Evolutionary conservation across 129 eudicot genomes (phyloP).

Genomic region (Glebionis coronaria): DNA sequence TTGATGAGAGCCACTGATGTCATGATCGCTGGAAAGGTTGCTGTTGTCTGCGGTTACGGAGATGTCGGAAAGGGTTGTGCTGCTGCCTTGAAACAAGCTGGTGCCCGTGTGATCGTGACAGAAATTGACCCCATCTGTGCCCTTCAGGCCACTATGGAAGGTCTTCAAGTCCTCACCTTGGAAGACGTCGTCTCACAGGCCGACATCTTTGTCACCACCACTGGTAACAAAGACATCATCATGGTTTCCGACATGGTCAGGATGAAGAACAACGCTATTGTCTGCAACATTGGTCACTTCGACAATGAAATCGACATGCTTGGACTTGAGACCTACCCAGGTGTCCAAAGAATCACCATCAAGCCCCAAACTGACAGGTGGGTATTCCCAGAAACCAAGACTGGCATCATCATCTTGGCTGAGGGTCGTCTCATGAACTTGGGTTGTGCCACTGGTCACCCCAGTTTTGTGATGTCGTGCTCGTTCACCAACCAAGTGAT

Average conservation of each 20-base stretch:
- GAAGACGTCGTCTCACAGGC: slow-evolving; percentile 70
- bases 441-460: slow-evolving; percentile 97
- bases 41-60: slow-evolving; percentile 80
- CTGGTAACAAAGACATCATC: slow-evolving; percentile 98
- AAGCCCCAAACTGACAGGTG: slow-evolving; percentile 93
- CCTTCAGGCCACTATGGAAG: slow-evolving; percentile 96
- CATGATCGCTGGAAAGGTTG: slow-evolving; percentile 96
- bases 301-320: slow-evolving; percentile 97
- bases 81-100: slow-evolving; percentile 74
- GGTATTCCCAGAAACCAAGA: slow-evolving; percentile 86
- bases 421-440: slow-evolving; percentile 98
- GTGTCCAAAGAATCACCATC: slow-evolving; percentile 83
- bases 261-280: slow-evolving; percentile 99
- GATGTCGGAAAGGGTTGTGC: slow-evolving; percentile 99
- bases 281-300: slow-evolving; percentile 95
- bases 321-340: slow-evolving; percentile 92
- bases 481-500: slow-evolving; percentile 91
- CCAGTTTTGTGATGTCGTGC: slow-evolving; percentile 95
- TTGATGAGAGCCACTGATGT: slow-evolving; percentile 97
- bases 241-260: slow-evolving; percentile 85
- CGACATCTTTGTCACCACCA: slow-evolving; percentile 93
- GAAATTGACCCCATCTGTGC: slow-evolving; percentile 97
- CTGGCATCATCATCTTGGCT: slow-evolving; percentile 70
- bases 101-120: slow-evolving; percentile 88
- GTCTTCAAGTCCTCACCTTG: slow-evolving; percentile 72